Base-by-base conservation (phyloP, 2,329 filamentous ascomycete genomes). In the Xylariales sp. region DNA sequence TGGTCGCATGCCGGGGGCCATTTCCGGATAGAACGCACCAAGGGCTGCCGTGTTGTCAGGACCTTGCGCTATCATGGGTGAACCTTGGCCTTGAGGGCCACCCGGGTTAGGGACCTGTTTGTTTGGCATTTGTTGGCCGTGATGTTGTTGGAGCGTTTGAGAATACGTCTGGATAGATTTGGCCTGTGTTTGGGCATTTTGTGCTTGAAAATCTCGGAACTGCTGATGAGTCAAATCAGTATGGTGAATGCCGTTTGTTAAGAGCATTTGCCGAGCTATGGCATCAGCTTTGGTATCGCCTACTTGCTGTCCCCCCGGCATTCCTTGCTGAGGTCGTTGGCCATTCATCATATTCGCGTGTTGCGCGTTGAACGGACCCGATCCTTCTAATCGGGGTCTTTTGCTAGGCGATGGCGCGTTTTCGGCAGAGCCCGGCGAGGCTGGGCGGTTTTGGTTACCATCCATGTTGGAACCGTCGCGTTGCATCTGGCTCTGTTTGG, bases 371-470 rank as follows among this genome's bases (percentile, higher is more conserved):
- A 93, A 93, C 9, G 86, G 86, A 41, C 86, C 85, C 75, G 89
- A 88, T 76, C 91, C 90, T 71, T 94, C 93, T 68, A 97, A 87
- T 65, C 94, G 92, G 65, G 90, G 93, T 76, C 94, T 89, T 83
- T 98, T 98, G 70, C 92, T 95, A 1, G 95, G 95, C 39, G 95
- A 98, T 4, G 94, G 93, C 32, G 93, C 94, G 76, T 96, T 96
- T 61, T 97, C 94, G 62, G 90, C 90, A 45, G 91, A 91, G 58
- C 90, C 89, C 7, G 95, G 95, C 41, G 95, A 97, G 65, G 91
- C 90, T 34, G 93, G 91, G 67, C 94, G 89, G 71, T 91, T 90
- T 68, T 91, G 92, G 80, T 91, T 93, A 80, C 91, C 91, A 75
- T 97, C 93, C 87, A 96, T 93, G 70, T 91, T 90, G 16, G 93